Base-by-base conservation (phyloP, 164 flowering plant species). In the Malania oleifera region DNA sequence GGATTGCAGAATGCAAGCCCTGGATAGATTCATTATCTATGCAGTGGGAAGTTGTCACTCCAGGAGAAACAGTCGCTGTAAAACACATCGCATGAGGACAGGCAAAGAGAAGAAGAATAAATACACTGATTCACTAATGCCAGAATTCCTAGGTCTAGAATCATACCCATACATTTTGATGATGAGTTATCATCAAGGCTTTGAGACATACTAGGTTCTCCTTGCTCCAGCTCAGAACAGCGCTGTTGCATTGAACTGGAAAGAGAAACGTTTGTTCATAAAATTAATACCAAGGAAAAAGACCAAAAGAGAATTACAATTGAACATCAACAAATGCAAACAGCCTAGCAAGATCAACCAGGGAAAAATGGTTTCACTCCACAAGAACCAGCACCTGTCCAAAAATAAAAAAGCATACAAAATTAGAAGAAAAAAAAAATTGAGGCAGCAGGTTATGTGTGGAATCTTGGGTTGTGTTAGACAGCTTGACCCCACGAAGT, bases 161-260 rank as follows among this genome's bases (percentile, higher is more conserved):
- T 7, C 62, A 51, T 73, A 73, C 76, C 70, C 31, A 52, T 53
- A 69, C 63, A 64, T 56, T 71, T 77, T 15, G 73, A 60, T 43
- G 71, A 56, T 11, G 75, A 70, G 62, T 62, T 67, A 65, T 54
- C 67, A 65, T 70, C 57, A 59, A 79, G 60, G 66, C 74, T 76
- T 37, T 65, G 74, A 61, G 40, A 65, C 34, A 63, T 34, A 73
- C 52, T 65, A 28, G 64, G 27, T 59, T 75, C 83, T 43, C 71
- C 83, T 60, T 69, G 77, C 38, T 77, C 84, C 62, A 70, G 67
- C 63, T 77, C 89, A 52, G 44, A 76, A 55, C 51, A 29, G 27
- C 39, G 28, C 31, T 72, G 78, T 64, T 70, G 81, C 69, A 72
- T 51, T 46, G 67, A 71, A 53, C 89, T 85, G 82, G 61, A 63